Conservation (phyloP, 768 basidiomycete genomes). For the Mycena galopus region DNA sequence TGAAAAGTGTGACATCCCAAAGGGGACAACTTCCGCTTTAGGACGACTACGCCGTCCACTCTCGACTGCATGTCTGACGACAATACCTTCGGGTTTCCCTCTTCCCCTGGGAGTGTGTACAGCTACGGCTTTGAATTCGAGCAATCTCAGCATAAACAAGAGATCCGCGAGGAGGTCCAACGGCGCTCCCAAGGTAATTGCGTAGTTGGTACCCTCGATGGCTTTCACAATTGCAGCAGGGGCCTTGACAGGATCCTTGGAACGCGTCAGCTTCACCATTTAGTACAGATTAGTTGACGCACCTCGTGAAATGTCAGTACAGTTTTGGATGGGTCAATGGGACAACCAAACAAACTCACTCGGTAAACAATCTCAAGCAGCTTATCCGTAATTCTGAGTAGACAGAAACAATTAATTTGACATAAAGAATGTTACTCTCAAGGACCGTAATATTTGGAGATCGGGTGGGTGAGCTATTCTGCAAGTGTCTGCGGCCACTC, state of each 20-base stretch:
- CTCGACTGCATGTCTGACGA: not conserved
- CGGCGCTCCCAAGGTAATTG: constrained; percentile 2
- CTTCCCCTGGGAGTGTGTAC: not conserved
- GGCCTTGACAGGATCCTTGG: not conserved
- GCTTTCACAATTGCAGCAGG: not conserved
- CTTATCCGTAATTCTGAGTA: too few species aligned
- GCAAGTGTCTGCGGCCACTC: too few species aligned
- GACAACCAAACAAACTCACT: too few species aligned
- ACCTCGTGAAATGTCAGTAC: constrained; percentile 9
- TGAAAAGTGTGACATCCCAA: not conserved
- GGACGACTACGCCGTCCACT: not conserved
- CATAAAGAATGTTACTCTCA: too few species aligned
- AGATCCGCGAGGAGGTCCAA: not conserved
- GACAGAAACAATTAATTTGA: too few species aligned
- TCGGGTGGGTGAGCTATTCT: too few species aligned
- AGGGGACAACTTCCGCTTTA: not conserved
- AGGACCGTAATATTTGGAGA: too few species aligned
- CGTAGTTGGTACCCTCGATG: not conserved
- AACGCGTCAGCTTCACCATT: not conserved
- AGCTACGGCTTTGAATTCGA: not conserved
- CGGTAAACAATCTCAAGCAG: too few species aligned
- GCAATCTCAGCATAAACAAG: not conserved
- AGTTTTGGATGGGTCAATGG: too few species aligned
- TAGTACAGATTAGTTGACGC: not conserved
- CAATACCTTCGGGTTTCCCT: not conserved